These are phyloP conservation scores for Tylopilus felleus DNA, from an alignment of 768 basidiomycete species.

Conservation along the genomic window DNA sequence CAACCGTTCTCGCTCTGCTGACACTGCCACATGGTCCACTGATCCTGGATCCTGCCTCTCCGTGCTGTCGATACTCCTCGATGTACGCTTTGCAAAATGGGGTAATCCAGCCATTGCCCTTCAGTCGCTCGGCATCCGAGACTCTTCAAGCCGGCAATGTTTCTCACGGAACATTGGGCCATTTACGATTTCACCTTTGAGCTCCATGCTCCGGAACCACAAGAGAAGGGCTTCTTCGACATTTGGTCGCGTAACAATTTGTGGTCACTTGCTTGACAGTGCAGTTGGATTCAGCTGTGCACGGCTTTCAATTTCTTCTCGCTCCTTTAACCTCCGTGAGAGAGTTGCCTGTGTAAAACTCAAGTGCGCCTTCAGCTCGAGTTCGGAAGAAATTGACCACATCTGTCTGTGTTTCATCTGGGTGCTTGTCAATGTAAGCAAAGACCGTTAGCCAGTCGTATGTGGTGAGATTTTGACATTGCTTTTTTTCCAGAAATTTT, in stretches of 20 bases:
- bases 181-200: neutral
- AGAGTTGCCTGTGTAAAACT: neutral
- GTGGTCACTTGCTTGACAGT: neutral
- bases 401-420: neutral
- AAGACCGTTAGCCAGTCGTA: too few species aligned
- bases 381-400: neutral
- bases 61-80: neutral
- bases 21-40: neutral
- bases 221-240: neutral
- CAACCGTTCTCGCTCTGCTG: too few species aligned
- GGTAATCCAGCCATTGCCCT: neutral
- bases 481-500: neutral
- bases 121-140: neutral
- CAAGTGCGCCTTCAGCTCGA: neutral
- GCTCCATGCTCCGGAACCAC: neutral
- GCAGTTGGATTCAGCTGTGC: neutral
- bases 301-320: neutral
- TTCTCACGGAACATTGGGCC: neutral
- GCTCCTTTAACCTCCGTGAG: neutral
- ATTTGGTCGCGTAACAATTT: neutral
- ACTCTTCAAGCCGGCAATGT: neutral
- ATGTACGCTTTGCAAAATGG: neutral
- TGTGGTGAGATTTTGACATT: too few species aligned
- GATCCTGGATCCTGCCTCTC: neutral
- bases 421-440: neutral